Percentiles rank a stretch among this genome's conserved stretches.
Conservation (phyloP, 2,329 filamentous ascomycete genomes). For the Epichloe bromicola region DNA sequence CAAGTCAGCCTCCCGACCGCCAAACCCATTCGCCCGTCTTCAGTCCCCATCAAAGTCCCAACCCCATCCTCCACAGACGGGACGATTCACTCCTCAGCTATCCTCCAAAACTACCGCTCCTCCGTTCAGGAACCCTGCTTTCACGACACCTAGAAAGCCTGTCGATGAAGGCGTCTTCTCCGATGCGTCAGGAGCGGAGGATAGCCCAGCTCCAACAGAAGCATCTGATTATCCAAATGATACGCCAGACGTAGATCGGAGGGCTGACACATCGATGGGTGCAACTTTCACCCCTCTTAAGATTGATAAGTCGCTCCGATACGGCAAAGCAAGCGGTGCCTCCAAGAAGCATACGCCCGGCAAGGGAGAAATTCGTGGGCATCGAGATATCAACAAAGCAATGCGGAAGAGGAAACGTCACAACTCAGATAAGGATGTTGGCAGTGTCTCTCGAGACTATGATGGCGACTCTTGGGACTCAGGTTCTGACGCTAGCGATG, state of each 20-base stretch:
- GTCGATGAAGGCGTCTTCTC: constrained; percentile 40
- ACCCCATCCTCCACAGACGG: constrained; percentile 26
- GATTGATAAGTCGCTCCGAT: constrained; percentile 32
- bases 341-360: constrained; percentile 36
- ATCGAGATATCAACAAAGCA: constrained; percentile 22
- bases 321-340: constrained; percentile 26
- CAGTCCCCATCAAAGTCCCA: constrained; percentile 29
- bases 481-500: constrained; percentile 31
- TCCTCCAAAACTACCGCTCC: constrained; percentile 30
- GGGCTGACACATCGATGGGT: constrained; percentile 28
- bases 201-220: constrained; percentile 47
- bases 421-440: constrained; percentile 37
- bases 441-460: constrained; percentile 30
- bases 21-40: constrained; percentile 23
- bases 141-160: constrained; percentile 48
- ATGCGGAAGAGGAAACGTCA: constrained; percentile 42
- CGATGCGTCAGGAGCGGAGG: constrained; percentile 44
- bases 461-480: constrained; percentile 34
- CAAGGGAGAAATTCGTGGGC: constrained; percentile 49
- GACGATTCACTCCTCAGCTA: constrained; percentile 32
- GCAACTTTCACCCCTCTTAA: constrained; percentile 33
- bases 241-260: constrained; percentile 37
- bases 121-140: constrained; percentile 49
- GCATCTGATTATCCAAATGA: constrained; percentile 38
- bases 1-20: constrained; percentile 18